Evolutionary conservation across 257 asterid species (phyloP), one percentile per base, ranked within the genome.

Genomic region (Lantana camara): DNA sequence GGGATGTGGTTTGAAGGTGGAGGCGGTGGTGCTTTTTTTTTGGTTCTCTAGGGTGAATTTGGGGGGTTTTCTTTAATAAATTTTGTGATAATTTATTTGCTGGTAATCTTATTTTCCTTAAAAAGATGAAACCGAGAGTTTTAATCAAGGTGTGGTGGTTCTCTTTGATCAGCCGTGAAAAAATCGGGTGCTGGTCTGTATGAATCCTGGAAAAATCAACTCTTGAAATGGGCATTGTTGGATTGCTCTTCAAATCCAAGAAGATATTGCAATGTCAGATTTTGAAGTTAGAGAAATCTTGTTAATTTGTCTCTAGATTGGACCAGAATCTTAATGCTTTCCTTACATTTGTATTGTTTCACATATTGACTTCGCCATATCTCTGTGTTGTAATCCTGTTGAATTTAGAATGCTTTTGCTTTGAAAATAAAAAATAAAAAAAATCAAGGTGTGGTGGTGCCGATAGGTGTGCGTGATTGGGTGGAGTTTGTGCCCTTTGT

Each of bases 91-190:
- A n/a, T n/a, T n/a, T n/a, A n/a, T n/a, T n/a, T n/a, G n/a, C n/a
- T n/a, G n/a, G n/a, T n/a, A n/a, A n/a, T n/a, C n/a, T n/a, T n/a
- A n/a, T n/a, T n/a, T n/a, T n/a, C n/a, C n/a, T n/a, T n/a, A n/a
- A n/a, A n/a, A n/a, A n/a, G n/a, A n/a, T n/a, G n/a, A n/a, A n/a
- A n/a, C n/a, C n/a, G n/a, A n/a, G n/a, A n/a, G n/a, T n/a, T n/a
- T n/a, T n/a, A n/a, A n/a, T n/a, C n/a, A n/a, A n/a, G n/a, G n/a
- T n/a, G n/a, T n/a, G n/a, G n/a, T n/a, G n/a, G n/a, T n/a, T n/a
- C n/a, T n/a, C n/a, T n/a, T n/a, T n/a, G n/a, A n/a, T 73, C 77
- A 4, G 69, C 73, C 0, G 69, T 73, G 50, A 73, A 73, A 20
- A 73, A 73, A 17, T 58, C 19, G 63, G 72, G 29, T 72, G 77